Evolutionary conservation across 495 filamentous ascomycete species (phyloP), one percentile per base, ranked within the genome.

Genomic region (Penicillium pancosmium): DNA sequence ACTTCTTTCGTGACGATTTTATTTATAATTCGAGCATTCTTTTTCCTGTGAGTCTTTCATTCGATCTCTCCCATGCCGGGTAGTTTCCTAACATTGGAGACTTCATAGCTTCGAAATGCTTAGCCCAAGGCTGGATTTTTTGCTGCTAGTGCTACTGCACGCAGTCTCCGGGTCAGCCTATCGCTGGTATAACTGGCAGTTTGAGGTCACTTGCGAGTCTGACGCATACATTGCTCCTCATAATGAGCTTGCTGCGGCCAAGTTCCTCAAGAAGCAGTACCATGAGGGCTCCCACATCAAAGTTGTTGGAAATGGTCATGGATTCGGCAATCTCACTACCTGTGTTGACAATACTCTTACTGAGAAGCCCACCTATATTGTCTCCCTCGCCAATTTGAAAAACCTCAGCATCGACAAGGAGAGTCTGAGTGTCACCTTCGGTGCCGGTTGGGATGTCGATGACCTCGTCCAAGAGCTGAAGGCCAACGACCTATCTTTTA

Each of bases 141-240:
- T 23, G 23, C 23, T 23, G 23, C 23, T 23, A 3, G 23, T 23
- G 23, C 23, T 23, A 23, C 23, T 23, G 23, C 23, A 23, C 23
- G 23, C 23, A 23, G 23, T 23, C 23, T 23, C 23, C 23, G 23
- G 23, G 2, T 23, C 23, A 4, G 63, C 63, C 36, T 57, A 66
- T 35, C 63, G 59, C 56, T 66, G 63, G 59, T 66, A 54, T 49
- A 66, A 66, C 53, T 66, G 63, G 63, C 63, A 66, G 54, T 59
- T 52, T 41, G 63, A 66, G 16, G 56, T 66, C 36, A 62, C 47
- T 33, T 66, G 63, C 52, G 52, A 66, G 43, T 54, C 63, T 9
- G 53, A 56, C 27, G 56, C 38, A 15, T 60, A 50, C 59, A 21
- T 56, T 50, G 53, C 56, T 25, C 63, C 63, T 8, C 2, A 33